Percentiles rank a stretch among this genome's conserved stretches.
Evolutionary conservation across 2,329 filamentous ascomycete genomes (phyloP).

Genomic region (Pestalotiopsis sp.): DNA sequence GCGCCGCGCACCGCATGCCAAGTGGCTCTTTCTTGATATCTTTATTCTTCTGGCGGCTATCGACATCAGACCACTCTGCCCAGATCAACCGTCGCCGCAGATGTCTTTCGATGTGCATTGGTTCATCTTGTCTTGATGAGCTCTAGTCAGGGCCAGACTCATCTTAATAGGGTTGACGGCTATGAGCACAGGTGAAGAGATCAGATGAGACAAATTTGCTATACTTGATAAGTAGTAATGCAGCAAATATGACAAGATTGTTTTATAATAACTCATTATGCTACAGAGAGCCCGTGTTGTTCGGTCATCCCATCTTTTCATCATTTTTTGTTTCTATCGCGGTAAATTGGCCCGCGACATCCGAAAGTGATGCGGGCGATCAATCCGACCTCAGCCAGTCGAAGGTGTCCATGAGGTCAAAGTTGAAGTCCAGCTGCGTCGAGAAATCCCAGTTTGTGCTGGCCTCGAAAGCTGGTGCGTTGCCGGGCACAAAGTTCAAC

Average conservation of each 20-base stretch:
- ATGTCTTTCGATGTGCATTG: not conserved
- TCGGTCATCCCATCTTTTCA: too few species aligned
- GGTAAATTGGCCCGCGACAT: not conserved
- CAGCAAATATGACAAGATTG: not conserved
- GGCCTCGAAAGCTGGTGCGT: slow-evolving; percentile 17
- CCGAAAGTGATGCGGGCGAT: not conserved
- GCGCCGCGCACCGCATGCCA: not conserved
- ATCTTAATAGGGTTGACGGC: not conserved
- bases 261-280: not conserved
- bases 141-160: not conserved
- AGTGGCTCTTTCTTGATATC: not conserved
- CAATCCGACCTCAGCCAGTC: slow-evolving; percentile 40
- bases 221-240: not conserved
- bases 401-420: slow-evolving; percentile 51
- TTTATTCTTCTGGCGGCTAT: not conserved
- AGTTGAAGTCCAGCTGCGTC: slow-evolving; percentile 41
- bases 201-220: not conserved
- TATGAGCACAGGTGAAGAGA: not conserved
- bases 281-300: not conserved
- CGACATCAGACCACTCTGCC: not conserved
- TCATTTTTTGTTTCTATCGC: not conserved
- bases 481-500: slow-evolving; percentile 38
- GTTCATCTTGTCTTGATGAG: not conserved
- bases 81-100: not conserved
- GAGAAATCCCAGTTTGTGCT: slow-evolving; percentile 38